Percentiles rank a stretch among this genome's conserved stretches.
These are phyloP conservation scores for Arabis hirsuta DNA, from an alignment of 345 rosid species.

Conservation along the genomic window DNA sequence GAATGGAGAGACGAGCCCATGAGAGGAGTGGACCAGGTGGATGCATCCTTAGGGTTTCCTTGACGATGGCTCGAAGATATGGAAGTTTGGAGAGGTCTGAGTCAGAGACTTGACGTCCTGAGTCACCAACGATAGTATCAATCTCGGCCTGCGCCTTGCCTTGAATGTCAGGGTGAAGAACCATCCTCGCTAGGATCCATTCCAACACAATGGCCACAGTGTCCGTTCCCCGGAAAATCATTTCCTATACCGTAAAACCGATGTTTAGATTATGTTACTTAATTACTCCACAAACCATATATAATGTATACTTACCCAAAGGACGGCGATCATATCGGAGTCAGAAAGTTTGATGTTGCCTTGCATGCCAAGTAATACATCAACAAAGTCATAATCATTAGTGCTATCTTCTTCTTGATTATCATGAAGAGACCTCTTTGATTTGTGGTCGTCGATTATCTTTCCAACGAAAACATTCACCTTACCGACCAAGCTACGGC, in stretches of 20 bases:
- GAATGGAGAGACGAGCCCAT: conserved; percentile 87
- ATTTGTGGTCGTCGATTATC: conserved; percentile 65
- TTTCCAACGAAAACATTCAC: conserved; percentile 67
- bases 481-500: conserved; percentile 42
- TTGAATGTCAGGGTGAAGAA: conserved; percentile 64
- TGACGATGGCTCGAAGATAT: conserved; percentile 64
- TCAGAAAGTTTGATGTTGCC: conserved; percentile 47
- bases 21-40: conserved; percentile 96
- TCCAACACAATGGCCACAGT: conserved; percentile 83
- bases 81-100: conserved; percentile 65
- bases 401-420: conserved; percentile 15
- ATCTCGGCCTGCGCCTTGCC: conserved; percentile 70
- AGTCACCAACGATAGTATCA: conserved; percentile 37
- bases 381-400: conserved; percentile 50
- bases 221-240: conserved; percentile 90
- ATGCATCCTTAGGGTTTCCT: conserved; percentile 79
- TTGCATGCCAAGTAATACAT: conserved; percentile 57
- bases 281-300: not conserved
- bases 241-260: conserved; percentile 53
- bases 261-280: not conserved
- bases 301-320: conserved; percentile 50
- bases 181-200: conserved; percentile 87
- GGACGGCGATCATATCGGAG: conserved; percentile 58
- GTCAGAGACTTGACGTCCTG: conserved; percentile 45
- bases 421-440: conserved; percentile 27